Base-by-base conservation (phyloP, 495 filamentous ascomycete species). In the Aspergillus coremiiformis region DNA sequence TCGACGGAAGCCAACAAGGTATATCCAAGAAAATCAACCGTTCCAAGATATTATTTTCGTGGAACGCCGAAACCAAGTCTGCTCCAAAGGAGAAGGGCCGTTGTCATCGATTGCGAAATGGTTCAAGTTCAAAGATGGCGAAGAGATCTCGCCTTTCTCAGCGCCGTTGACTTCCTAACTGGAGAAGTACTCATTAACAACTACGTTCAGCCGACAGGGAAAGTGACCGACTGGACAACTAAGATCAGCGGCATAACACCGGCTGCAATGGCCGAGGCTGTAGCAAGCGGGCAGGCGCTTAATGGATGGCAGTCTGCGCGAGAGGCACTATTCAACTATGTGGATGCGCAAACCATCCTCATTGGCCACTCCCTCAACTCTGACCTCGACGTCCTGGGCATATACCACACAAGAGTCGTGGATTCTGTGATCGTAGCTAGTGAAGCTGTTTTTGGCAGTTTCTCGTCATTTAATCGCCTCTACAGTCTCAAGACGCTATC, bases 101-200 rank as follows among this genome's bases (percentile, higher is more conserved):
- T 71, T 8, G 68, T 54, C 0, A 53, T 69, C 17, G 68, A 69
- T 44, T 69, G 66, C 44, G 68, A 71, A 37, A 68, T 68, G 68
- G 66, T 69, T 3, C 49, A 53, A 20, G 48, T 62, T 0, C n/a
- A 22, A 0, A 47, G 24, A 1, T 39, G 49, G 1, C 47, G 22
- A 15, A 30, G 49, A 26, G 60, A 58, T 24, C 33, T 67, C 2
- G 66, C 61, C 1, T 63, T 56, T 12, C 17, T 71, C 2, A 60
- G 53, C n/a, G 74, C 65, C 9, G 60, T 78, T 26, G 76, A 79
- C 51, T 75, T 74, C 26, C 49, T 75, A 27, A 72, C 76, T 11
- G 70, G 74, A n/a, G 70, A 75, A 37, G 55, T 70, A 9, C 58
- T 79, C 10, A 63, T 78, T 22, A 59, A 75, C 49, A 54, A 64